phyloP scores from a whole-genome alignment of 2,329 filamentous ascomycete species.

The Trichoderma sp. region DNA sequence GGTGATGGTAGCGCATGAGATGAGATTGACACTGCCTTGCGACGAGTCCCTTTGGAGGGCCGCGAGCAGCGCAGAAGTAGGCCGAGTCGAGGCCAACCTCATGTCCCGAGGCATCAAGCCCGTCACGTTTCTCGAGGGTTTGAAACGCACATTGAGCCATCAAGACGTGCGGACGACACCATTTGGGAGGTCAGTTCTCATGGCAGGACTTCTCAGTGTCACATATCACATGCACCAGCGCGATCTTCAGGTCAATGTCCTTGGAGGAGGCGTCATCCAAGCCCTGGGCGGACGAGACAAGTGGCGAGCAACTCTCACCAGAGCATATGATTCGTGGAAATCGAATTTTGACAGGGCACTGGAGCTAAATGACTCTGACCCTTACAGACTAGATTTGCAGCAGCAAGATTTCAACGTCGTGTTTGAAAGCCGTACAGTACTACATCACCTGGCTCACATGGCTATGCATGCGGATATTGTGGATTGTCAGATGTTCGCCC shows the following conservation, averaged over 20 bases:
- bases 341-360: slow-evolving; percentile 85
- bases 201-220: slow-evolving; percentile 90
- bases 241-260: slow-evolving; percentile 86
- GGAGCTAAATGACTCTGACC: slow-evolving; percentile 60
- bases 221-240: slow-evolving; percentile 98
- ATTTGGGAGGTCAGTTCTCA: slow-evolving; percentile 89
- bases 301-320: slow-evolving; percentile 83
- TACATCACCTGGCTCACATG: slow-evolving; percentile 96
- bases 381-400: slow-evolving; percentile 57
- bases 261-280: slow-evolving; percentile 72
- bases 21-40: slow-evolving; percentile 87
- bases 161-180: slow-evolving; percentile 87
- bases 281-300: slow-evolving; percentile 86
- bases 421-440: slow-evolving; percentile 84
- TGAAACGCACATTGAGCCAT: slow-evolving; percentile 87
- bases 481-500: slow-evolving; percentile 95
- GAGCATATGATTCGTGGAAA: slow-evolving; percentile 93
- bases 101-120: slow-evolving; percentile 81
- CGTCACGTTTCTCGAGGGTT: slow-evolving; percentile 84
- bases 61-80: slow-evolving; percentile 83
- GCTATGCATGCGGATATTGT: slow-evolving; percentile 96
- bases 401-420: slow-evolving; percentile 68
- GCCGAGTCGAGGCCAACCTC: slow-evolving; percentile 78
- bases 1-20: slow-evolving; percentile 95
- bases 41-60: slow-evolving; percentile 94